Evolutionary conservation across 2,329 filamentous ascomycete species (phyloP).

Genomic region (Calonectria hongkongensis): DNA sequence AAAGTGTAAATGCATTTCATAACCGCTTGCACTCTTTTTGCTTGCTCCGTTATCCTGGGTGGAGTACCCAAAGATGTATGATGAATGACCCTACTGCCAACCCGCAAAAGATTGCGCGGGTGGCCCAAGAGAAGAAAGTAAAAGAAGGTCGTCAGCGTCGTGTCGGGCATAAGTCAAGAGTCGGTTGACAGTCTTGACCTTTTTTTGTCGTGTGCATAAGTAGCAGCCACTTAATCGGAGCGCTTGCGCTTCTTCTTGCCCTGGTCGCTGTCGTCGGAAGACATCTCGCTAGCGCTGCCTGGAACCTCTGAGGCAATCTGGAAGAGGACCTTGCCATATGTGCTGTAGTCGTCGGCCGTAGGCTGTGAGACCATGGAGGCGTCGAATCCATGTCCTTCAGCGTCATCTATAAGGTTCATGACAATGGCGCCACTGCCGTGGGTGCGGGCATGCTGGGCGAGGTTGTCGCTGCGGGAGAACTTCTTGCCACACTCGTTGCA

Average conservation of each 20-base stretch:
- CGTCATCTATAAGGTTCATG: conserved; percentile 89
- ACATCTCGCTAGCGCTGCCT: conserved; percentile 76
- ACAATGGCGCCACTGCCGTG: conserved; percentile 93
- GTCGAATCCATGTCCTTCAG: conserved; percentile 70
- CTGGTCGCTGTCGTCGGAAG: conserved; percentile 72
- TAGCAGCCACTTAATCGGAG: conserved; percentile 69
- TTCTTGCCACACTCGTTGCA: conserved; percentile 99
- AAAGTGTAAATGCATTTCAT: conserved; percentile 64
- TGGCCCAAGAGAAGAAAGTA: conserved; percentile 54
- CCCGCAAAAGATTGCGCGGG: conserved; percentile 45
- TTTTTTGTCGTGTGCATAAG: conserved; percentile 41
- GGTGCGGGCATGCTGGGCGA: conserved; percentile 95
- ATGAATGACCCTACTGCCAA: conserved; percentile 56
- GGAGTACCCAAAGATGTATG: conserved; percentile 49
- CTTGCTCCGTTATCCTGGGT: conserved; percentile 60
- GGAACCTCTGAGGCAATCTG: conserved; percentile 85
- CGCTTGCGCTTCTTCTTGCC: conserved; percentile 84
- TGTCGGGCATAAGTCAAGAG: conserved; percentile 58
- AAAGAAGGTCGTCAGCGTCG: conserved; percentile 58
- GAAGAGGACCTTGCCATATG: conserved; percentile 86
- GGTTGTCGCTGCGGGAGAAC: conserved; percentile 98
- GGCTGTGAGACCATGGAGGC: conserved; percentile 65
- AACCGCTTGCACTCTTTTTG: conserved; percentile 63
- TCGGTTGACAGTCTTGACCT: conserved; percentile 49
- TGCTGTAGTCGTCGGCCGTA: conserved; percentile 77